phyloP scores from a whole-genome alignment of 2,329 filamentous ascomycete genomes.

The Capronia epimyces region DNA sequence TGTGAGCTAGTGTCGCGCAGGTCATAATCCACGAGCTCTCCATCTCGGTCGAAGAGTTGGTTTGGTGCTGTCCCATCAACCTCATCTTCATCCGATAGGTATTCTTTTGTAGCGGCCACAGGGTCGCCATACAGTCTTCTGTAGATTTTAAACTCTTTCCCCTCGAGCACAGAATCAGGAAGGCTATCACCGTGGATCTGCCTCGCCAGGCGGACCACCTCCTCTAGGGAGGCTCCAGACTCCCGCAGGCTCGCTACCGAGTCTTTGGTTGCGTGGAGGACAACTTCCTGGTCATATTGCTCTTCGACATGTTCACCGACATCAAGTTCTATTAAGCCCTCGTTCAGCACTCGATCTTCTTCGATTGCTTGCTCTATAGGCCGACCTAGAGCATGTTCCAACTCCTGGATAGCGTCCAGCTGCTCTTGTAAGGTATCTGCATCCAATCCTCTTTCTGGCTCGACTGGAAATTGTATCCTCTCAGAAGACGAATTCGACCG shows the following conservation, averaged over 20 bases:
- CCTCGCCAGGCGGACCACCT: slow-evolving; percentile 63
- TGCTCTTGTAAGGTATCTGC: slow-evolving; percentile 7
- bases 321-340: neutral
- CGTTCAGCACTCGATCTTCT: slow-evolving; percentile 10
- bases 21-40: slow-evolving; percentile 34
- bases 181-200: slow-evolving; percentile 71
- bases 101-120: slow-evolving; percentile 32
- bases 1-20: neutral
- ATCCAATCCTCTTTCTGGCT: neutral
- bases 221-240: slow-evolving; percentile 47
- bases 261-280: slow-evolving; percentile 8
- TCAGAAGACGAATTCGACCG: neutral
- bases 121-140: slow-evolving; percentile 76
- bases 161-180: slow-evolving; percentile 63
- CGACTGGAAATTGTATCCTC: neutral
- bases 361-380: slow-evolving; percentile 23
- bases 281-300: neutral
- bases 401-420: slow-evolving; percentile 15
- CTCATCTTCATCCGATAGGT: slow-evolving; percentile 29
- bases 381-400: slow-evolving; percentile 21
- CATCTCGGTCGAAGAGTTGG: slow-evolving; percentile 37
- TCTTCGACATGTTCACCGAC: neutral
- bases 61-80: slow-evolving; percentile 33
- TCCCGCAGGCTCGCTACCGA: slow-evolving; percentile 14
- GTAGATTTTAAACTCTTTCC: slow-evolving; percentile 69